Evolutionary conservation across 148 eudicot species (phyloP), one percentile per base, ranked within the genome.

Genomic region (Silene latifolia): DNA sequence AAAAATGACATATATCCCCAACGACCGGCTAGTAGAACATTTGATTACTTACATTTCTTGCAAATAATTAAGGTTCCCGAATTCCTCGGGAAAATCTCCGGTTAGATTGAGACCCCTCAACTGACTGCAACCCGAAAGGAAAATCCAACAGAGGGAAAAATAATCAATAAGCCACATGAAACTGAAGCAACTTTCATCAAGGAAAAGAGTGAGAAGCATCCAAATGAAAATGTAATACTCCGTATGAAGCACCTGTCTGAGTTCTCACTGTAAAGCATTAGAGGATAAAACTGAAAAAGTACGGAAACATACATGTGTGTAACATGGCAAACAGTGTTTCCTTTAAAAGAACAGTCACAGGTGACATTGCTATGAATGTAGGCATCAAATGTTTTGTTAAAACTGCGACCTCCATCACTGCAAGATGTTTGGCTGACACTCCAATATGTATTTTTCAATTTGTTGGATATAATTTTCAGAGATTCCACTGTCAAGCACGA

Each of bases 51-150:
- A 89, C 98, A 93, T 73, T 76, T 85, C 88, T 74, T 56, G 74
- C 61, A 91, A 84, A 65, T 74, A 51, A 76, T 72, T 71, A 48
- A 93, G 86, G 74, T 83, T 80, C 18, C 75, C 79, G 18, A 93
- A 86, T 76, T 89, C 97, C 57, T 53, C 81, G 8, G 97, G 93
- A 54, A 93, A 65, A 59, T n/a, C 75, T 80, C 98, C 98, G 2
- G 85, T 83, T 74, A 89, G 83, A 81, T 91, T 93, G 72, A 87
- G 89, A 71, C 89, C 85, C 84, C 85, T 89, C 80, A 93, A 64
- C 67, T 70, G 82, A 69, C 98, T 93, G 86, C 54, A 78, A 71
- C 47, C 17, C 4, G 63, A 72, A 66, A n/a, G 44, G 25, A 24
- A 71, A 17, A 19, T 3, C 2, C 6, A 8, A 19, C 8, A 21